phyloP scores from a whole-genome alignment of 768 basidiomycete species.

The Podaxis sp. region DNA sequence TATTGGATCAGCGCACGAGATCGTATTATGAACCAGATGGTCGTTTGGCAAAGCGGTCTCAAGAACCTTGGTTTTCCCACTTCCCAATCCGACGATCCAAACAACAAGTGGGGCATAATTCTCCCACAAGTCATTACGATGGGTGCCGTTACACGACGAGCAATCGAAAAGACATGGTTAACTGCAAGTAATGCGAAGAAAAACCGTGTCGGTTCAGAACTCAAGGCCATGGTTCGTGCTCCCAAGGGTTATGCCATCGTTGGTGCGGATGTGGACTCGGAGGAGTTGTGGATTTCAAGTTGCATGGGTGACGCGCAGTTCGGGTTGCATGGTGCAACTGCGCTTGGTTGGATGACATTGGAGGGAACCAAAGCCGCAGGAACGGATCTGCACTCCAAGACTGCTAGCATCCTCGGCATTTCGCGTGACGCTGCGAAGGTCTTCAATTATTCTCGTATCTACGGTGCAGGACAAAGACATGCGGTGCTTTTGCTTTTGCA shows the following conservation, averaged over 20 bases:
- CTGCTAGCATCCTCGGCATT: slow-evolving; percentile 87
- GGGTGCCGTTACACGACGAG: slow-evolving; percentile 97
- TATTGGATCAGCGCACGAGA: slow-evolving; percentile 98
- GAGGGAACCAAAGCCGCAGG: slow-evolving; percentile 94
- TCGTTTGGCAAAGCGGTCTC: slow-evolving; percentile 68
- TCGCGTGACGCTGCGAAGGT: slow-evolving; percentile 95
- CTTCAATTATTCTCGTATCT: slow-evolving; percentile 98
- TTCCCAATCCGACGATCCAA: slow-evolving; percentile 12
- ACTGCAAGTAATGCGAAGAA: slow-evolving; percentile 98
- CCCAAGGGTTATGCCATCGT: slow-evolving; percentile 92
- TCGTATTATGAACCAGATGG: slow-evolving; percentile 88
- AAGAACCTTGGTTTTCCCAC: slow-evolving; percentile 48
- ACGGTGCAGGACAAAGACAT: slow-evolving; percentile 96
- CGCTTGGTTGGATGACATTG: slow-evolving; percentile 99
- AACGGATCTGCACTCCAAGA: slow-evolving; percentile 96
- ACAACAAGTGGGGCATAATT: slow-evolving; percentile 81
- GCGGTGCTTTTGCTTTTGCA: slow-evolving; percentile 86
- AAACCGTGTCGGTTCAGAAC: slow-evolving; percentile 96
- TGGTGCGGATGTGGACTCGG: slow-evolving; percentile 97
- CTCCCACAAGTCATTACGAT: slow-evolving; percentile 95
- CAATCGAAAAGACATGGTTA: slow-evolving; percentile 97
- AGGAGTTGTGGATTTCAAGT: slow-evolving; percentile 98
- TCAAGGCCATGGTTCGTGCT: slow-evolving; percentile 96
- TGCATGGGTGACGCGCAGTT: slow-evolving; percentile 99
- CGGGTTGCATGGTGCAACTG: slow-evolving; percentile 92